A percentile compares a stretch with the other conserved stretches of the same genome.
phyloP scores from a whole-genome alignment of 495 filamentous ascomycete species.

The Collariella sp. region DNA sequence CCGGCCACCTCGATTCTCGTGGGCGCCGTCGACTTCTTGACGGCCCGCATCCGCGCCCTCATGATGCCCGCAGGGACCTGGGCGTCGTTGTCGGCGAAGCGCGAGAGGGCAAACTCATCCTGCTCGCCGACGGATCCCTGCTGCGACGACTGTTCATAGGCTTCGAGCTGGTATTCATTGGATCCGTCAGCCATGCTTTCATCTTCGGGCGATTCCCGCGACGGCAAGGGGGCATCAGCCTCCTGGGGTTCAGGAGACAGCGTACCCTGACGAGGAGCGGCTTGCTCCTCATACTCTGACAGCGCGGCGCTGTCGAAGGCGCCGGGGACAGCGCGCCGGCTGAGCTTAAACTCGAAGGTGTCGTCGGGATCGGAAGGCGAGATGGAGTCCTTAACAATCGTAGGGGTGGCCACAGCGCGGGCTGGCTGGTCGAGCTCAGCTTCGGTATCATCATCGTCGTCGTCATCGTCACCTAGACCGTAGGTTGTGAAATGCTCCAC shows the following conservation, averaged over 20 bases:
- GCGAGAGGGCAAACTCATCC: slow-evolving; percentile 31
- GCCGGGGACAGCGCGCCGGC: slow-evolving; percentile 62
- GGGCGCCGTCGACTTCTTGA: slow-evolving; percentile 50
- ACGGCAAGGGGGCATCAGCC: slow-evolving; percentile 59
- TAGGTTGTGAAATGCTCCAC: slow-evolving; percentile 96
- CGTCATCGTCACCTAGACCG: slow-evolving; percentile 77
- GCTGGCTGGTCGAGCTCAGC: slow-evolving; percentile 26
- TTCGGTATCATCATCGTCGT: slow-evolving; percentile 60
- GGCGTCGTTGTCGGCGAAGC: slow-evolving; percentile 27
- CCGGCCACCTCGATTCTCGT: slow-evolving; percentile 48
- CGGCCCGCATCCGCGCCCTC: slow-evolving; percentile 47
- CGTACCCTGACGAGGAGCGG: slow-evolving; percentile 62
- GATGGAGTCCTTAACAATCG: slow-evolving; percentile 16
- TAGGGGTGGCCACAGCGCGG: slow-evolving; percentile 8
- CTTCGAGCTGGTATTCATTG: slow-evolving; percentile 45
- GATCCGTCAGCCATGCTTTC: slow-evolving; percentile 54
- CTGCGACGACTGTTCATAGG: slow-evolving; percentile 23
- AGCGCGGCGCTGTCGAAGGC: slow-evolving; percentile 59
- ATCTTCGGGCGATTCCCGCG: slow-evolving; percentile 50
- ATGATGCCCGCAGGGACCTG: slow-evolving; percentile 46
- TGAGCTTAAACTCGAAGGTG: slow-evolving; percentile 69
- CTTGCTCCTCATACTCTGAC: slow-evolving; percentile 37
- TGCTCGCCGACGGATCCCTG: slow-evolving; percentile 36
- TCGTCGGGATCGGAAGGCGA: slow-evolving; percentile 54
- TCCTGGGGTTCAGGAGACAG: slow-evolving; percentile 81